Evolutionary conservation across 2,329 filamentous ascomycete genomes (phyloP), one percentile per base, ranked within the genome.

Genomic region (Blastomyces emzantsi): DNA sequence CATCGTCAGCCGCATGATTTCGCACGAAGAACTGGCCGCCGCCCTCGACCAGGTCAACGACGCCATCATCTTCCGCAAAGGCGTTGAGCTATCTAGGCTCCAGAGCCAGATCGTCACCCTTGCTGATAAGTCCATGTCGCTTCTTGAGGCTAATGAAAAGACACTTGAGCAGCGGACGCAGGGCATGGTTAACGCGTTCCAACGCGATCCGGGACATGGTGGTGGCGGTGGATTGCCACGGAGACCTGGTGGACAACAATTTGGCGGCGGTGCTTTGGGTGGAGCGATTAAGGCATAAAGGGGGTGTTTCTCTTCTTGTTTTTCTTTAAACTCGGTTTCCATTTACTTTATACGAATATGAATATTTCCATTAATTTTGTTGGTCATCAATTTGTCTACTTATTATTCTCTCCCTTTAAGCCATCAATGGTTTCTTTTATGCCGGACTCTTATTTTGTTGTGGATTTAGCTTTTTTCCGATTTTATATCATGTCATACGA

Each of bases 31-130:
- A 79, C 87, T 99, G 60, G 90, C 90, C 11, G 94, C 94, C 54
- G 95, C 94, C 47, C 86, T 99, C 36, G 95, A 99, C 81, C 94
- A 99, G 80, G 93, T 99, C 79, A 97, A 95, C 73, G 88, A 90
- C 70, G 95, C 91, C 61, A 91, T 99, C 78, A 94, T 97, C 80
- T 99, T 99, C 90, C 89, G 94, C 78, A 97, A 99, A 87, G 95
- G 94, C 65, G 94, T 99, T 67, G 95, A 99, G 83, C 86, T 99
- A 68, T 96, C 91, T 73, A 87, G 95, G 70, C 86, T 99, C 68
- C 94, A 99, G 81, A 96, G 90, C 76, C 83, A 99, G 73, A 92
- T 95, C 41, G 87, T 99, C 68, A 94, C 92, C 11, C 83, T 99
- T 61, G 91, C 90, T 65, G 94, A 99, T 82, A 99, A 97, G 85